Conservation (phyloP, 805 yeast species). For the Teunomyces pallodes region DNA sequence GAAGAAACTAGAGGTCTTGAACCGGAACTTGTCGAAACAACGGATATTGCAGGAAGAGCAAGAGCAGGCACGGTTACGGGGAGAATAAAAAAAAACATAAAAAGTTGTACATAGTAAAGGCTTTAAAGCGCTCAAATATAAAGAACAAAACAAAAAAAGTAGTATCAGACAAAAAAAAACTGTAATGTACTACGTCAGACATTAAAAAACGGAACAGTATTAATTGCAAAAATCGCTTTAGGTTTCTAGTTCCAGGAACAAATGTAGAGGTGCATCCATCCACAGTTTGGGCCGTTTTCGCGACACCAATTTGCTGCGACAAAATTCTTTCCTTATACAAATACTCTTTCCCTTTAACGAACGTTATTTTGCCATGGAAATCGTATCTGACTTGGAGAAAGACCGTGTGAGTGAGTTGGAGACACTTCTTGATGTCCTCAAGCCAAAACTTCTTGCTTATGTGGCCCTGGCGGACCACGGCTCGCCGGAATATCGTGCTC, state of each 20-base stretch:
- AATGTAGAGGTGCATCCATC: too few relatives aligned
- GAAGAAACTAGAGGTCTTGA: constrained; percentile 62
- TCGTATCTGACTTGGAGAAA: constrained; percentile 29
- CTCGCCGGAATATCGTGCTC: constrained; percentile 28
- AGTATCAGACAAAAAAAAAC: not conserved
- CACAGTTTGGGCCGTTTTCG: too few relatives aligned
- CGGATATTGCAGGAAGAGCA: constrained; percentile 22
- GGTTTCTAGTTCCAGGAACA: too few relatives aligned
- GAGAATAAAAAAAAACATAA: not conserved
- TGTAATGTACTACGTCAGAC: not conserved
- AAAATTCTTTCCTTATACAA: not conserved
- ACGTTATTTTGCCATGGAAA: not conserved
- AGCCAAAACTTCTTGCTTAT: constrained; percentile 52
- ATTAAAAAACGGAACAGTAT: not conserved
- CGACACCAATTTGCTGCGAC: too few relatives aligned
- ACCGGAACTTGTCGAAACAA: constrained; percentile 44
- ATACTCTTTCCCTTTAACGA: not conserved
- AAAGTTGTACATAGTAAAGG: not conserved
- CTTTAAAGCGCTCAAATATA: too few relatives aligned
- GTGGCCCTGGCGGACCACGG: constrained; percentile 46
- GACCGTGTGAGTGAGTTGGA: constrained; percentile 59
- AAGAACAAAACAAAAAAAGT: not conserved
- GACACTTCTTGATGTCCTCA: constrained; percentile 47
- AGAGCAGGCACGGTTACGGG: constrained; percentile 11
- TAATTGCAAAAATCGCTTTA: not conserved